Evolutionary conservation across 2,329 filamentous ascomycete species (phyloP).

Genomic region (Colletotrichum paranaense): DNA sequence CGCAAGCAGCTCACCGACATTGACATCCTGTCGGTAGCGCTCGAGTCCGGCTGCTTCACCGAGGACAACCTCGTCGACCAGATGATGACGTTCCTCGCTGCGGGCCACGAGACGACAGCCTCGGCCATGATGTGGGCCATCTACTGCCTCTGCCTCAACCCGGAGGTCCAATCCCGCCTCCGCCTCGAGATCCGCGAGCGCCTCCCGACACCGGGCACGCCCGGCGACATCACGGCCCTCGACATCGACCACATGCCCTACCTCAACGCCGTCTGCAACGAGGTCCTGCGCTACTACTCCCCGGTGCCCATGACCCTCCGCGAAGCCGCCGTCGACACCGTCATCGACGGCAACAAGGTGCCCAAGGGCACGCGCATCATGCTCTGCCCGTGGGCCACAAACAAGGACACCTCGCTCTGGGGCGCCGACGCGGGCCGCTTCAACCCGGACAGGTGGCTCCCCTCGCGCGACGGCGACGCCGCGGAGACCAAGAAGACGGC

Average conservation of each 20-base stretch:
- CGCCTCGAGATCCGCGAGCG: conserved; percentile 74
- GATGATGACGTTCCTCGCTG: conserved; percentile 89
- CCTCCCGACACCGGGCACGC: conserved; percentile 62
- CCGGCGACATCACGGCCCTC: conserved; percentile 57
- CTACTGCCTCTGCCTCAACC: conserved; percentile 75
- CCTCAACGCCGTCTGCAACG: conserved; percentile 81
- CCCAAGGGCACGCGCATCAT: conserved; percentile 78
- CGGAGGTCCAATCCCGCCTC: conserved; percentile 73
- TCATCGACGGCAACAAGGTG: conserved; percentile 72
- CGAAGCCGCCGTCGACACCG: conserved; percentile 71
- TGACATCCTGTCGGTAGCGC: conserved; percentile 85
- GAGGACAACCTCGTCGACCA: conserved; percentile 88
- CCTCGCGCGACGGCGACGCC: conserved; percentile 48
- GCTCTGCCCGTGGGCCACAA: conserved; percentile 74
- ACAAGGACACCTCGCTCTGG: conserved; percentile 78
- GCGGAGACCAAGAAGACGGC: conserved; percentile 50
- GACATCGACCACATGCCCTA: conserved; percentile 82
- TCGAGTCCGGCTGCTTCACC: conserved; percentile 79
- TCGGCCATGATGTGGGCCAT: conserved; percentile 80
- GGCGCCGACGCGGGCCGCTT: conserved; percentile 80
- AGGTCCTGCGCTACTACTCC: conserved; percentile 78
- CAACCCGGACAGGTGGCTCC: conserved; percentile 82
- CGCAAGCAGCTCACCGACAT: conserved; percentile 63
- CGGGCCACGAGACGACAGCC: conserved; percentile 84
- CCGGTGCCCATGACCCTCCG: conserved; percentile 80